A percentile compares a stretch with the other conserved stretches of the same genome.
phyloP scores from a whole-genome alignment of 179 eudicot genomes.

The Beta lomatogona region DNA sequence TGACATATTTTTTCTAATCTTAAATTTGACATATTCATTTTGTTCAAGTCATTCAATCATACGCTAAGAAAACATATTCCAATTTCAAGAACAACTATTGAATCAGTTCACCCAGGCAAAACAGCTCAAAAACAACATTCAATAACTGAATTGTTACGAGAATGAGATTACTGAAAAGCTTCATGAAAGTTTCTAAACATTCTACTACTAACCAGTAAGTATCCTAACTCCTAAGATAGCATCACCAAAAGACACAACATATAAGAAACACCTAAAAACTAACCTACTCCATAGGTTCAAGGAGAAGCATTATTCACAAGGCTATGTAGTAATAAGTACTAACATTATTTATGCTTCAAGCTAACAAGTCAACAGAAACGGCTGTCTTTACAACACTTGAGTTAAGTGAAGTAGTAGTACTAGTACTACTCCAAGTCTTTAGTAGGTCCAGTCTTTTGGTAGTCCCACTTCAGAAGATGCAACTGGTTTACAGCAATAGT shows the following conservation, averaged over 20 bases:
- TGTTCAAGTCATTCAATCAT: too few relatives aligned
- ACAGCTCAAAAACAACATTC: too few relatives aligned
- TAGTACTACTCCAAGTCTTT: neutral
- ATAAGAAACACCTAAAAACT: too few relatives aligned
- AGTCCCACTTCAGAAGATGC: slow-evolving; percentile 10
- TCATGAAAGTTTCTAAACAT: too few relatives aligned
- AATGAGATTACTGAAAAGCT: too few relatives aligned
- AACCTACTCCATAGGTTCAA: neutral
- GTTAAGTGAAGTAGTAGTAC: neutral
- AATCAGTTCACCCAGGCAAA: too few relatives aligned
- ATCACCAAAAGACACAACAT: neutral
- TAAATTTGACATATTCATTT: too few relatives aligned
- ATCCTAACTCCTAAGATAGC: neutral
- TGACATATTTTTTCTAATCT: too few relatives aligned
- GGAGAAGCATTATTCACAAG: neutral
- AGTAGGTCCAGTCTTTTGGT: slow-evolving; percentile 35
- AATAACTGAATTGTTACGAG: too few relatives aligned
- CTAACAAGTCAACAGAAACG: neutral
- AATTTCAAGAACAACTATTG: too few relatives aligned
- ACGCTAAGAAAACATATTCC: too few relatives aligned
- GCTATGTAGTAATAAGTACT: neutral
- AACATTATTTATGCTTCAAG: neutral
- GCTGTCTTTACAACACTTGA: neutral
- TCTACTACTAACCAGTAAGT: neutral
- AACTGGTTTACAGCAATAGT: neutral